Base-by-base conservation (phyloP, 2,329 filamentous ascomycete genomes). In the Tricladium varicosporioides region DNA sequence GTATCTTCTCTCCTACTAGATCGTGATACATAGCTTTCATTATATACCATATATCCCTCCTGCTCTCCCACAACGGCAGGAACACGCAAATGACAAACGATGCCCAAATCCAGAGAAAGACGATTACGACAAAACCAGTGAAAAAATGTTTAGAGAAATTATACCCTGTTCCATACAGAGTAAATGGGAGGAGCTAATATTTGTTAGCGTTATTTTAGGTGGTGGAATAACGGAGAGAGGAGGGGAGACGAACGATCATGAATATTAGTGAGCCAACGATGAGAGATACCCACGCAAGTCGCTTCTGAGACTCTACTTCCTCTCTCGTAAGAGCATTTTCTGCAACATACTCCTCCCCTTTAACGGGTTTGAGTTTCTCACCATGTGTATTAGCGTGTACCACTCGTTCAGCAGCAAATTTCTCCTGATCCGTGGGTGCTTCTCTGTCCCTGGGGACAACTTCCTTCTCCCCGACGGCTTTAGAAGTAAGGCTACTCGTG, bases 31-130 rank as follows among this genome's bases (percentile, higher is more conserved):
- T 54, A 15, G 52, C 52, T 5, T 40, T 27, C 10, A 16, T 15
- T 27, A 54, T 54, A 31, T 54, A 54, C 52, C 44, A 54, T 32
- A 54, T 54, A 42, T 54, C 52, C 18, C 40, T 54, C 13, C 45
- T 16, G 7, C 52, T 54, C 19, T 54, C 52, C 52, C 45, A 54
- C 7, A 49, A 31, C n/a, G 52, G 52, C 52, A 54, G 42, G n/a
- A 54, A 42, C 11, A 54, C 45, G 13, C 52, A 54, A 19, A 54
- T 49, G 14, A 49, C 33, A 16, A 46, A 54, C 13, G 52, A 49
- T 8, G 33, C 19, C 52, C 52, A 54, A n/a, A 54, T 48, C 52
- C 52, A 49, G 13, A 54, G 27, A 27, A 54, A 54, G 14, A 54
- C 52, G 5, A 49, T 48, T 5, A 42, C 45, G 14, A 54, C 45